Evolutionary conservation across 805 yeast species (phyloP).

Genomic region (Ogataea trehalophila): DNA sequence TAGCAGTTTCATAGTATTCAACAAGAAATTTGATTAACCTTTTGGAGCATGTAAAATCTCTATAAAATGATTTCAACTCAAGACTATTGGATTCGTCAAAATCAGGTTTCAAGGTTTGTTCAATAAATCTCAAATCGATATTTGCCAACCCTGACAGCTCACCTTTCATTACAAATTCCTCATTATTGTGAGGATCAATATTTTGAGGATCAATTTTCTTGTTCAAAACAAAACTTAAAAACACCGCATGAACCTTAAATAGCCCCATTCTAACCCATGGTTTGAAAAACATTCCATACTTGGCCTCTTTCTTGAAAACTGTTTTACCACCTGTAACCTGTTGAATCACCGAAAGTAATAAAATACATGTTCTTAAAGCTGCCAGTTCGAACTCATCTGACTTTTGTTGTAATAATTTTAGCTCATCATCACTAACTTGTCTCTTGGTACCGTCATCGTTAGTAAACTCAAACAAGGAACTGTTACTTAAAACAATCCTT

Average conservation of each 20-base stretch:
- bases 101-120: neutral
- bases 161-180: too few species aligned
- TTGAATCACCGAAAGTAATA: conserved; percentile 1
- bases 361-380: conserved; percentile 3
- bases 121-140: too few species aligned
- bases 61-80: too few species aligned
- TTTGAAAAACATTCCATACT: conserved; percentile 7
- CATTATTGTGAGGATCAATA: too few species aligned
- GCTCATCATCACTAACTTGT: conserved; percentile 2
- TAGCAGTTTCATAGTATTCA: conserved; percentile 10
- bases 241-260: conserved; percentile 1
- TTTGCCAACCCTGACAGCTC: too few species aligned
- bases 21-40: conserved; percentile 11
- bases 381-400: neutral
- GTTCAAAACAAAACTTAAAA: conserved; percentile 1
- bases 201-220: neutral
- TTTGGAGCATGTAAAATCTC: conserved; percentile 7
- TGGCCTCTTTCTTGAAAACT: conserved; percentile 2
- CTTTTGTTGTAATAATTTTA: neutral
- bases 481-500: neutral
- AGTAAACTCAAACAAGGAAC: neutral
- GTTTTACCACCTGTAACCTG: conserved; percentile 2
- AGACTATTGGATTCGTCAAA: neutral
- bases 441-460: too few species aligned
- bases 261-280: conserved; percentile 1